A percentile compares a stretch with the other conserved stretches of the same genome.
Conservation (phyloP, 176 grass and related monocot genomes). For the Triticum turgidum region DNA sequence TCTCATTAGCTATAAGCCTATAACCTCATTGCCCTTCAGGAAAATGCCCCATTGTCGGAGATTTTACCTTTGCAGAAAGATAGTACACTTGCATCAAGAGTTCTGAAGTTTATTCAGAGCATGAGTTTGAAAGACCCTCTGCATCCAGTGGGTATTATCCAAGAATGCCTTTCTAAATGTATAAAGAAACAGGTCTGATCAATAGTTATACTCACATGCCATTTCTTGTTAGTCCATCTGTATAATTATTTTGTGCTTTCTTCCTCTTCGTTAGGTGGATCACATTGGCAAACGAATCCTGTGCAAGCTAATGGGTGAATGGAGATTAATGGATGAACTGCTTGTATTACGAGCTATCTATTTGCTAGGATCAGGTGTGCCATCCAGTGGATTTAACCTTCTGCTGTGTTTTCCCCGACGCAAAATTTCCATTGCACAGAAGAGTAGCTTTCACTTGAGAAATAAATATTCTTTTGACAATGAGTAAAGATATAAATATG, state of each 20-base stretch:
- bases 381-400: not conserved
- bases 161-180: slow-evolving; percentile 82
- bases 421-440: not conserved
- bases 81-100: slow-evolving; percentile 76
- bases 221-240: slow-evolving; percentile 24
- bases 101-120: slow-evolving; percentile 74
- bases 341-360: slow-evolving; percentile 88
- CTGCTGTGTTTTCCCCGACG: slow-evolving; percentile 2
- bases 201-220: slow-evolving; percentile 2
- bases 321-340: slow-evolving; percentile 95
- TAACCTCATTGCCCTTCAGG: slow-evolving; percentile 44
- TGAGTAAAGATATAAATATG: slow-evolving; percentile 3
- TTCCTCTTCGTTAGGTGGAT: slow-evolving; percentile 59
- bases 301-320: slow-evolving; percentile 75
- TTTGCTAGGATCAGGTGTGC: slow-evolving; percentile 92
- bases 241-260: slow-evolving; percentile 16
- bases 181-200: slow-evolving; percentile 81
- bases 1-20: not conserved
- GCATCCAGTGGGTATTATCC: slow-evolving; percentile 82
- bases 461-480: not conserved
- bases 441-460: not conserved
- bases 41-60: slow-evolving; percentile 63
- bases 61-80: slow-evolving; percentile 87
- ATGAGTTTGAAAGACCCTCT: slow-evolving; percentile 61
- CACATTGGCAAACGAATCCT: slow-evolving; percentile 83